phyloP scores from a whole-genome alignment of 148 eudicot species.

The Rhododendron williamsianum region DNA sequence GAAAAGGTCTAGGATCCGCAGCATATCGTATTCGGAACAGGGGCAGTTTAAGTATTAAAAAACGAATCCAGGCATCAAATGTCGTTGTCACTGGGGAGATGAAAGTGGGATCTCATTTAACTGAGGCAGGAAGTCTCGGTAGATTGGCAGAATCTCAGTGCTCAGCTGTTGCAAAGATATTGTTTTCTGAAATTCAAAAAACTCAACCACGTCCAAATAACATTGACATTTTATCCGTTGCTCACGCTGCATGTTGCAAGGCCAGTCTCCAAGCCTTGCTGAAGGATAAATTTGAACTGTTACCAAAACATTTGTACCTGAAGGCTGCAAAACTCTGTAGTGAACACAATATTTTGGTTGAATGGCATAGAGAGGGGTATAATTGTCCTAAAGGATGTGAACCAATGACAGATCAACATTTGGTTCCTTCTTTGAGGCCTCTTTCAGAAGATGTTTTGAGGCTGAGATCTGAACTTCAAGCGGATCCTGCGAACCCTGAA shows the following conservation, averaged over 20 bases:
- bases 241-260: conserved; percentile 75
- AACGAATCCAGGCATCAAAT: conserved; percentile 53
- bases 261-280: conserved; percentile 52
- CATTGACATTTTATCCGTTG: conserved; percentile 60
- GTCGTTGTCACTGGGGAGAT: conserved; percentile 31
- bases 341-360: conserved; percentile 58
- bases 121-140: conserved; percentile 53
- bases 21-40: conserved; percentile 68
- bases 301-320: conserved; percentile 78
- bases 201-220: conserved; percentile 78
- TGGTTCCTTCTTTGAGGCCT: conserved; percentile 28
- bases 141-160: conserved; percentile 71
- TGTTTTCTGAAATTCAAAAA: conserved; percentile 63
- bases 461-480: conserved; percentile 16
- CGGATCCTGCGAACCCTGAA: conserved; percentile 29
- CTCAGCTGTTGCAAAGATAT: conserved; percentile 61
- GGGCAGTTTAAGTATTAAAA: conserved; percentile 57
- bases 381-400: conserved; percentile 70
- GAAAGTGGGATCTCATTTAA: conserved; percentile 33
- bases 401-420: conserved; percentile 24
- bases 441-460: conserved; percentile 21
- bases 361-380: conserved; percentile 82
- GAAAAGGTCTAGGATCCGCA: conserved; percentile 56
- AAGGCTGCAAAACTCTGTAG: conserved; percentile 94
- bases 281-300: conserved; percentile 68